Evolutionary conservation across 139 green algal genomes (phyloP).

Genomic region (Auxenochlorella protothecoides): DNA sequence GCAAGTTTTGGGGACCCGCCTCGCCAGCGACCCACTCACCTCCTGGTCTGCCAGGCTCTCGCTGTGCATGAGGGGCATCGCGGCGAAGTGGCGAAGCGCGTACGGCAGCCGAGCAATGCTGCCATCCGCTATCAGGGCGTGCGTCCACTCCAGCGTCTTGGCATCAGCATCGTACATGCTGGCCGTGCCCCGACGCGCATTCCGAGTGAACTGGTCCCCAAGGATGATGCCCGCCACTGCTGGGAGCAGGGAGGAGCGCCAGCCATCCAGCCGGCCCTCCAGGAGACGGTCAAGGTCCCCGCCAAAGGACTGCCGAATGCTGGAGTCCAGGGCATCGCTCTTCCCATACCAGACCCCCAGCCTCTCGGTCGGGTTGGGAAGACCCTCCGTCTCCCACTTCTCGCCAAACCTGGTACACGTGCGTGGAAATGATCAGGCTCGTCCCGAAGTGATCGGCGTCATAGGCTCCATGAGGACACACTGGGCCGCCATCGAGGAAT

Average conservation of each 20-base stretch:
- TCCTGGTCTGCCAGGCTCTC: constrained; percentile 43
- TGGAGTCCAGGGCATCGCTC: constrained; percentile 6
- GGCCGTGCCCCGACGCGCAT: constrained; percentile 25
- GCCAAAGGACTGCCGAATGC: constrained; percentile 7
- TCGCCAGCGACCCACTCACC: constrained; percentile 9
- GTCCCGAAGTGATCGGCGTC: too few relatives aligned
- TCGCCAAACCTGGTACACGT: constrained; percentile 15
- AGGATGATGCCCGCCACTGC: constrained; percentile 38
- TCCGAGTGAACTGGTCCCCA: constrained; percentile 44
- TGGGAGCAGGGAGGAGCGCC: neutral
- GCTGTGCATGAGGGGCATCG: constrained; percentile 44
- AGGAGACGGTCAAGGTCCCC: constrained; percentile 11
- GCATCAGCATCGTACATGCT: constrained; percentile 28
- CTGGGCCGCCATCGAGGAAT: too few relatives aligned
- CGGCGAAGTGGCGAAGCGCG: constrained; percentile 22
- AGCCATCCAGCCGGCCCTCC: constrained; percentile 9
- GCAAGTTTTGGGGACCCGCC: neutral
- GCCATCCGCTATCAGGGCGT: constrained; percentile 2
- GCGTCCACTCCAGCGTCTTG: constrained; percentile 26
- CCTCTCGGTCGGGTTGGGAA: neutral
- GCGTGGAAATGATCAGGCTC: too few relatives aligned
- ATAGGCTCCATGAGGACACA: too few relatives aligned
- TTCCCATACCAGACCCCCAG: constrained; percentile 9
- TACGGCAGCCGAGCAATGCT: constrained; percentile 3
- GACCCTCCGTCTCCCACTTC: constrained; percentile 2